A percentile compares a stretch with the other conserved stretches of the same genome.
phyloP scores from a whole-genome alignment of 306 rosid species.

The Biancaea sappan region DNA sequence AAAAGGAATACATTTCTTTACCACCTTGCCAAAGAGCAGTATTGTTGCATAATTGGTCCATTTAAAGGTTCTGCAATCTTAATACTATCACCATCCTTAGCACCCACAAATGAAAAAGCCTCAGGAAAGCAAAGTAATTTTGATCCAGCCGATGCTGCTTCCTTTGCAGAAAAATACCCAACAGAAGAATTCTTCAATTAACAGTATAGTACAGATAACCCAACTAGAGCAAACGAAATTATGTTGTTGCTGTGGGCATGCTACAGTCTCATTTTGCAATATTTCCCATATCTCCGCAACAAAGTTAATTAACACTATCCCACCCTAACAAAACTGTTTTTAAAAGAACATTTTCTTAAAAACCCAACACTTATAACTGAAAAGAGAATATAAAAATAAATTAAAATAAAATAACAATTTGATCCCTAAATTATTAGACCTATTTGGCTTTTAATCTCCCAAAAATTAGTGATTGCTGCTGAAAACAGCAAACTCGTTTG shows the following conservation, averaged over 20 bases:
- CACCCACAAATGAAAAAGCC: conserved; percentile 74
- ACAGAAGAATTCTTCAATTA: neutral
- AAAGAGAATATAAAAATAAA: no score
- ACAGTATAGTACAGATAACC: neutral
- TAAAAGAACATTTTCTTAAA: no score
- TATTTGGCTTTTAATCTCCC: no score
- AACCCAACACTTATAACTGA: no score
- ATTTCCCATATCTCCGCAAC: neutral
- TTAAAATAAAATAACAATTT: no score
- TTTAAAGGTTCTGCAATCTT: conserved; percentile 72
- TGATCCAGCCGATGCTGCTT: conserved; percentile 90
- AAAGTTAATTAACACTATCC: neutral
- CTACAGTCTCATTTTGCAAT: neutral
- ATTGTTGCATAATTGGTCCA: conserved; percentile 72
- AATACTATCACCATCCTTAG: conserved; percentile 80
- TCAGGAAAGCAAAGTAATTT: conserved; percentile 90
- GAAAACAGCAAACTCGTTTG: no score
- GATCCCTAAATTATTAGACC: no score
- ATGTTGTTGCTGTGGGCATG: neutral
- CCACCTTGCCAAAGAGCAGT: conserved; percentile 90
- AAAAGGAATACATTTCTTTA: neutral
- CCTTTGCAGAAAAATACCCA: conserved; percentile 50
- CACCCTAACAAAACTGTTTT: neutral
- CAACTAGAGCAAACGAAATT: neutral
- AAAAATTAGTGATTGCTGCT: no score